A percentile compares a stretch with the other conserved stretches of the same genome.
phyloP scores from a whole-genome alignment of 257 asterid genomes.

The Apocynum venetum region DNA sequence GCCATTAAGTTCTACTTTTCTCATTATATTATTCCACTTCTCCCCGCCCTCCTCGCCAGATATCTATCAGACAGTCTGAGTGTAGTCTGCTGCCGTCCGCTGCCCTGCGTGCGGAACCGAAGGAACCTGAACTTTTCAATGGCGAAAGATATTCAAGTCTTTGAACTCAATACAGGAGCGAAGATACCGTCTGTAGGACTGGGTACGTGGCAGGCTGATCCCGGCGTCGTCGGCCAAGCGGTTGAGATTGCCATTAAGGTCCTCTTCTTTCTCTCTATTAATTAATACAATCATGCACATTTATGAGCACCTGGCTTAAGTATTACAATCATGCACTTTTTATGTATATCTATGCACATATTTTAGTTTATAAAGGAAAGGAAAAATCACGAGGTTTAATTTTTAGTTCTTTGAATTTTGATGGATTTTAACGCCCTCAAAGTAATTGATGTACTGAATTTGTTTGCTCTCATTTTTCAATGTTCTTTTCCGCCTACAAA shows the following conservation, averaged over 20 bases:
- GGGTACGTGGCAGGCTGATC: constrained; percentile 60
- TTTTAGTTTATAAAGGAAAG: background rate
- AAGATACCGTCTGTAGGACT: constrained; percentile 61
- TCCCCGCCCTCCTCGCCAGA: background rate
- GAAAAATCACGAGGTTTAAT: background rate
- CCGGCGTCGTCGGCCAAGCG: constrained; percentile 49
- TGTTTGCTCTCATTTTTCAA: background rate
- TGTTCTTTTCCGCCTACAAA: background rate
- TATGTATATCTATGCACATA: background rate
- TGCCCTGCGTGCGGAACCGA: background rate
- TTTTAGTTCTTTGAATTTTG: background rate
- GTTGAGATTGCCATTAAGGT: constrained; percentile 54
- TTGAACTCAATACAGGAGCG: constrained; percentile 53
- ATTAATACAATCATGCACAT: background rate
- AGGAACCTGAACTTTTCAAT: constrained; percentile 16
- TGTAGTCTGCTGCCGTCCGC: background rate
- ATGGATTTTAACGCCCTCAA: background rate
- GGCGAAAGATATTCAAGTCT: constrained; percentile 33
- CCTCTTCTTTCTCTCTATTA: background rate
- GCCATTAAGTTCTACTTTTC: background rate
- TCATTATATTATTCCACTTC: background rate
- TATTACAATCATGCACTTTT: background rate
- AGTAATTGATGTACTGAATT: background rate
- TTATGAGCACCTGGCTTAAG: background rate
- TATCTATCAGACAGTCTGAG: background rate